Conservation (phyloP, 169 alveolate genomes). For the Eimeria falciformis region DNA sequence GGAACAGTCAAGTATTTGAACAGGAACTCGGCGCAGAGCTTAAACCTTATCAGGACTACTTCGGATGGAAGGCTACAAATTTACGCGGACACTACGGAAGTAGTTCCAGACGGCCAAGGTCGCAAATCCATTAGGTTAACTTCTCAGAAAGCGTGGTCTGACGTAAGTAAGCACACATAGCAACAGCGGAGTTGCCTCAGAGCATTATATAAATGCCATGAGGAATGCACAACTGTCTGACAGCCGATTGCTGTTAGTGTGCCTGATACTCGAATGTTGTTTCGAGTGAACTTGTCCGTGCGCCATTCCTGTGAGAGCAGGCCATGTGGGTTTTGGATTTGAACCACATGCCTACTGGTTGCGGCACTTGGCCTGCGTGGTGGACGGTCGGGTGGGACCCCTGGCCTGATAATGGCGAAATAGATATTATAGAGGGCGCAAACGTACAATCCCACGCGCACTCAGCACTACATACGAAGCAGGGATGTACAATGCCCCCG, state of each 20-base stretch:
- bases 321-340: conserved; percentile 60
- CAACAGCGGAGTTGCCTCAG: too few species aligned
- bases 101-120: neutral
- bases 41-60: neutral
- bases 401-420: conserved; percentile 73
- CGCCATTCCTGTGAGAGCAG: neutral
- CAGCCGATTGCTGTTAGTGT: too few species aligned
- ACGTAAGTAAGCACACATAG: neutral
- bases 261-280: too few species aligned
- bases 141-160: conserved; percentile 8
- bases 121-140: conserved; percentile 55
- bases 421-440: conserved; percentile 69
- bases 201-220: too few species aligned
- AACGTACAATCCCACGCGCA: conserved; percentile 17
- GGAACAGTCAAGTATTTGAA: conserved; percentile 45
- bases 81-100: conserved; percentile 11
- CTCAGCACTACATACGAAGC: conserved; percentile 18
- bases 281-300: too few species aligned
- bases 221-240: too few species aligned
- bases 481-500: conserved; percentile 61
- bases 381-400: conserved; percentile 74
- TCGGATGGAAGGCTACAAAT: conserved; percentile 12
- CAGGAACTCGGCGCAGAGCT: neutral
- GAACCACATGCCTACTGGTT: conserved; percentile 71
- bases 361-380: conserved; percentile 69